Evolutionary conservation across 108 stramenopile genomes (phyloP), one percentile per base, ranked within the genome.

Genomic region (Licmophora abbreviata): DNA sequence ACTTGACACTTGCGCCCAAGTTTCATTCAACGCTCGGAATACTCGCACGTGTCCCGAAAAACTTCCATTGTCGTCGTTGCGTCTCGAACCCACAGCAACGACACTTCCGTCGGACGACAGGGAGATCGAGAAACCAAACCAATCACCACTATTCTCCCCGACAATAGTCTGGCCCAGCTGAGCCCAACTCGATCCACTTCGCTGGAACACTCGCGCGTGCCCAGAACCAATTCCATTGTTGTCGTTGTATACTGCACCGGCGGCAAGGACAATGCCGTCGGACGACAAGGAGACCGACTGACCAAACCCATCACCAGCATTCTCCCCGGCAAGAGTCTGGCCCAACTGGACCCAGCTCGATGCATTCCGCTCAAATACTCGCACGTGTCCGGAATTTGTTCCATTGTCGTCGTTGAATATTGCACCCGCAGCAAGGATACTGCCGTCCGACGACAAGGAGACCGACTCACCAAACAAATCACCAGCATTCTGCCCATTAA

Each of bases 361-460:
- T 17, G 11, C 34, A 0, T 1, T 22, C 1, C 8, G 3, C 8
- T 47, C 7, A 44, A 35, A 61, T 7, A 61, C 51, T 0, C 14
- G 15, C 6, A 54, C 59, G 11, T 52, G 59, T 15, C 59, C 59
- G 8, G 24, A 4, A 2, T 40, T 4, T 3, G 8, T 2, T 28
- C 59, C 35, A 17, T 38, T 29, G 22, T 9, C 47, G 5, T 51
- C 49, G 23, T 60, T 51, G 21, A 24, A 23, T 14, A 3, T 2
- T 15, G 56, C 29, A 9, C 56, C 56, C 21, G 33, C 28, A 12
- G 56, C 56, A 23, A 58, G 24, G 4, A 42, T 29, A 0, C n/a
- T 57, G 0, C 59, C 59, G 18, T 60, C 38, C 11, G 4, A 24
- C 20, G 59, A 51, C 0, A 61, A 30, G 29, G 51, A 51, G n/a